Evolutionary conservation across 768 basidiomycete genomes (phyloP), one percentile per base, ranked within the genome.

Genomic region (Grammothele lineata): DNA sequence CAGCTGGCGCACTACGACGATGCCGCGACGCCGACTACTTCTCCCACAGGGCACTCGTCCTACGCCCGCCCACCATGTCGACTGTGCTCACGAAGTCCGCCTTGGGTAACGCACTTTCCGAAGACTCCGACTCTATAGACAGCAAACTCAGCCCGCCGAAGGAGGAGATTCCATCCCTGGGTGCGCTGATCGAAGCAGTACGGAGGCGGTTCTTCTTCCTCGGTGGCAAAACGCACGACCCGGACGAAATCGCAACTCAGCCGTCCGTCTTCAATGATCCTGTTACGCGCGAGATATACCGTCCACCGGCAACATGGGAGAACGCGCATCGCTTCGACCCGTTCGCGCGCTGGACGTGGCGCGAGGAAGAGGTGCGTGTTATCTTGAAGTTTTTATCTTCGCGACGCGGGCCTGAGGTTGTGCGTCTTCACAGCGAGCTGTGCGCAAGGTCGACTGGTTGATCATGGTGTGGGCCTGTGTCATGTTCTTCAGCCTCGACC

Each of bases 301-400:
- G 71, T 0, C 81, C 80, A 2, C 76, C 75, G 9, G 63, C 72
- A 4, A 53, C 64, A 42, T 83, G 79, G 46, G 82, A 85, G 63
- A 83, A 83, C 55, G 56, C 72, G 5, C 79, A 79, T 53, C 73
- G 82, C 2, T 85, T 88, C 55, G 79, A 87, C 57, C 77, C 80
- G 1, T 41, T 62, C 14, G 83, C 82, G 17, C 74, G 83, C 7
- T 87, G 85, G 84, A 85, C 84, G 9, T 83, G 77, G 76, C 60
- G 79, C 35, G 83, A 87, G 62, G 84, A 87, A 63, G 69, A 68
- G 61, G 76, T 77, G 45, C 42, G 70, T 34, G 17, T n/a, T n/a
- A 1, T 27, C 22, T 7, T 7, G 3, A 24, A 15, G 14, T 50
- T n/a, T n/a, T n/a, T n/a, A n/a, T n/a, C n/a, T n/a, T n/a, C n/a